phyloP scores from a whole-genome alignment of 139 green algal genomes.

The Yamagishiella unicocca region DNA sequence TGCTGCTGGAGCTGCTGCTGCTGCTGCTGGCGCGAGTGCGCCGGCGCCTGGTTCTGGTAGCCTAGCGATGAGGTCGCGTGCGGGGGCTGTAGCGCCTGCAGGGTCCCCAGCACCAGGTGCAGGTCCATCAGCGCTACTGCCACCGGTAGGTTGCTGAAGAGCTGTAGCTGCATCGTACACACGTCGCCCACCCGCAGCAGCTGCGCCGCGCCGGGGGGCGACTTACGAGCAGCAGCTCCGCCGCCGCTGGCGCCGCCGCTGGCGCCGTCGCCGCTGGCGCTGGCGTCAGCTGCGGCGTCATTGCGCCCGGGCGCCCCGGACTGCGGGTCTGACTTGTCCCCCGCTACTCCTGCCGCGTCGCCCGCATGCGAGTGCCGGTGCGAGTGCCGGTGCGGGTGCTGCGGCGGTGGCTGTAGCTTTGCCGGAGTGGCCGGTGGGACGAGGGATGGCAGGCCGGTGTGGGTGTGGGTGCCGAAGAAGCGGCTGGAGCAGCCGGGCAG shows the following conservation, averaged over 20 bases:
- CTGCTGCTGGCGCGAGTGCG: not conserved
- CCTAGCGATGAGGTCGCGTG: not conserved
- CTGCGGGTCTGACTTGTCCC: too few relatives aligned
- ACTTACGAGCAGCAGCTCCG: too few relatives aligned
- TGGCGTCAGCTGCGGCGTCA: not conserved
- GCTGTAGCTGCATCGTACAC: not conserved
- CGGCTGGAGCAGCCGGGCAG: not conserved
- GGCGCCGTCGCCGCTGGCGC: not conserved
- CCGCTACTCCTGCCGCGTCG: too few relatives aligned
- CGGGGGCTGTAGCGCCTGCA: not conserved
- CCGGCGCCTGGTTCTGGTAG: not conserved
- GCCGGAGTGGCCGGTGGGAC: conserved; percentile 10
- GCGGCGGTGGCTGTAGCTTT: not conserved
- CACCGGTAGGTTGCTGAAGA: conserved; percentile 40
- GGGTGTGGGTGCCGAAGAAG: conserved; percentile 5
- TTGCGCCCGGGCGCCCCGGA: too few relatives aligned
- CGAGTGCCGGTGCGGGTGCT: not conserved
- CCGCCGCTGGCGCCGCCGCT: not conserved
- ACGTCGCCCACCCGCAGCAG: conserved; percentile 36
- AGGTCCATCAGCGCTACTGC: conserved; percentile 23
- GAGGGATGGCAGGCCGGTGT: not conserved
- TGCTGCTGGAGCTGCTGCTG: not conserved
- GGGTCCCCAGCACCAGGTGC: conserved; percentile 25
- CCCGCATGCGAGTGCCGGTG: too few relatives aligned
- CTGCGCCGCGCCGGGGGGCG: not conserved